These are phyloP conservation scores for Sugiyamaella grinbergsii DNA, from an alignment of 1,139 yeast species.

Conservation along the genomic window DNA sequence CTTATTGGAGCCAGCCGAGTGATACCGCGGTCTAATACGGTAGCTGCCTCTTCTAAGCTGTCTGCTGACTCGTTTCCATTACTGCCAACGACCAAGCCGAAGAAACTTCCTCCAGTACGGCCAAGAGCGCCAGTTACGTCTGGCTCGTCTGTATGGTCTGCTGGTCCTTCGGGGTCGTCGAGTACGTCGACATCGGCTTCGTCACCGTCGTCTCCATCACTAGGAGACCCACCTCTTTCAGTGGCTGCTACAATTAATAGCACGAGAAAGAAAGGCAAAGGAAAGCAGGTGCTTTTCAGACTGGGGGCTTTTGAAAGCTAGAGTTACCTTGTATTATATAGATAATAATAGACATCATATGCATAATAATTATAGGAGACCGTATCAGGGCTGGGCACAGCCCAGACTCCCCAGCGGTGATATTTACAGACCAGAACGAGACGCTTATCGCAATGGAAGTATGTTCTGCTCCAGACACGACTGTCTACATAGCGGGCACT, in stretches of 20 bases:
- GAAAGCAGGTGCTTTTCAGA: conserved; percentile 33
- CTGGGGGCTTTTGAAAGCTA: conserved; percentile 26
- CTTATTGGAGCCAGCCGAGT: conserved; percentile 22
- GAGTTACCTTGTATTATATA: conserved; percentile 1
- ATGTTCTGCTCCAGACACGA: conserved; percentile 72
- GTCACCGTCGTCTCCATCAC: conserved; percentile 11
- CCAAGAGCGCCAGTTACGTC: conserved; percentile 13
- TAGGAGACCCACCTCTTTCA: conserved; percentile 18
- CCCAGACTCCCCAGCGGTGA: no score
- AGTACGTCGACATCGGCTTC: conserved; percentile 13
- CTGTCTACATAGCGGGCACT: conserved; percentile 90
- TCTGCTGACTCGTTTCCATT: conserved; percentile 32
- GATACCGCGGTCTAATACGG: conserved; percentile 12
- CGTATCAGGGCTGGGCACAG: no score
- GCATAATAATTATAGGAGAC: no score
- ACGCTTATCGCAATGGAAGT: conserved; percentile 58
- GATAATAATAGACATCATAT: not conserved
- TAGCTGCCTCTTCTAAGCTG: conserved; percentile 12
- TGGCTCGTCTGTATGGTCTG: conserved; percentile 23
- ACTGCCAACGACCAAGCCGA: conserved; percentile 27
- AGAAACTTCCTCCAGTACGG: conserved; percentile 21
- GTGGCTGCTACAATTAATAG: conserved; percentile 19
- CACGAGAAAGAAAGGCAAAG: conserved; percentile 33
- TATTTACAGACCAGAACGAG: not conserved
- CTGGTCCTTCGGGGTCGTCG: conserved; percentile 17